Conservation (phyloP, 306 rosid genomes). For the Cicer bijugum region DNA sequence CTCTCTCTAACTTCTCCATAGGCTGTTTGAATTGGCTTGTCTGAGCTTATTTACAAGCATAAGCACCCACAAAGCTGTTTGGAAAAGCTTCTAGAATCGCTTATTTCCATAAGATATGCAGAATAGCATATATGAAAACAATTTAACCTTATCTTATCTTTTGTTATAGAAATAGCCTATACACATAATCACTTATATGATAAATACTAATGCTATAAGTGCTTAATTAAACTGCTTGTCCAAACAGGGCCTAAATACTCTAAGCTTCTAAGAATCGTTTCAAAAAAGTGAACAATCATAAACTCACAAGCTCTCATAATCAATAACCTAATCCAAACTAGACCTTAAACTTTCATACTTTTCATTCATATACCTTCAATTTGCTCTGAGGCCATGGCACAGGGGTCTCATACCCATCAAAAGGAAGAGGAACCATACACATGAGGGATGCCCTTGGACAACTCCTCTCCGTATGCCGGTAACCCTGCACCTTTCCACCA, state of each 20-base stretch:
- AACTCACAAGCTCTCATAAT: neutral
- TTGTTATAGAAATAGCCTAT: no score
- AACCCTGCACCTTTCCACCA: conserved; percentile 64
- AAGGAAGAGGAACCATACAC: conserved; percentile 93
- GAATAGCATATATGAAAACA: no score
- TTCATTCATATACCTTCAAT: conserved; percentile 61
- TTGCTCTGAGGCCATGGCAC: conserved; percentile 89
- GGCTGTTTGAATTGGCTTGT: neutral
- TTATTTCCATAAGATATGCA: no score
- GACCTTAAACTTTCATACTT: neutral
- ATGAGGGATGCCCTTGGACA: conserved; percentile 68
- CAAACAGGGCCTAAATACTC: neutral
- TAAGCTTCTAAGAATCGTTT: neutral
- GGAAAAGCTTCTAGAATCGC: no score
- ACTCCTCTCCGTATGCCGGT: conserved; percentile 92
- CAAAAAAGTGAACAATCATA: conserved; percentile 6
- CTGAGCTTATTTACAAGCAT: no score
- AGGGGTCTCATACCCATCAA: conserved; percentile 61
- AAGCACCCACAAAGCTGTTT: no score
- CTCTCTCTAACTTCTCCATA: neutral
- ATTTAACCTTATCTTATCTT: no score
- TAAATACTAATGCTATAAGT: no score
- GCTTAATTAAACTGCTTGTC: no score
- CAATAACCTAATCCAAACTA: neutral
- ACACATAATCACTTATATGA: no score